Percentiles rank a stretch among this genome's conserved stretches.
These are phyloP conservation scores for Schizothecium vesticola DNA, from an alignment of 495 filamentous ascomycete species.

Conservation along the genomic window DNA sequence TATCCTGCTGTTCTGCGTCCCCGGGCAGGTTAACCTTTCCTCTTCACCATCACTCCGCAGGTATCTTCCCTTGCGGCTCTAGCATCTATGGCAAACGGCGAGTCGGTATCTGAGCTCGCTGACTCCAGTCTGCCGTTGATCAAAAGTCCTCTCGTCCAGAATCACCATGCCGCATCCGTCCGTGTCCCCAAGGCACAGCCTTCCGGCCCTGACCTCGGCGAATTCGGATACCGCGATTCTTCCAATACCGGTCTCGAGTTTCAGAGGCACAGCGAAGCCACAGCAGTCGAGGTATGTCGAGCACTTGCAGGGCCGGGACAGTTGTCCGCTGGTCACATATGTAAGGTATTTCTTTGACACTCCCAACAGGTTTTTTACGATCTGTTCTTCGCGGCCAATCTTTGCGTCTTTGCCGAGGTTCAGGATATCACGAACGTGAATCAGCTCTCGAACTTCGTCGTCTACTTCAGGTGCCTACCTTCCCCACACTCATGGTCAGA, in stretches of 20 bases:
- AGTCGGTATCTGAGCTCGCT: background rate
- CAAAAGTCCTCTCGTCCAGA: background rate
- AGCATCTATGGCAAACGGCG: background rate
- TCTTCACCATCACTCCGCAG: too few relatives aligned
- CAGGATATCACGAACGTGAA: conserved; percentile 45
- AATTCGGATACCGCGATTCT: conserved; percentile 1
- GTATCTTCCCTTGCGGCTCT: too few relatives aligned
- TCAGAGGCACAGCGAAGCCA: conserved; percentile 1
- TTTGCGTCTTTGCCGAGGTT: conserved; percentile 56
- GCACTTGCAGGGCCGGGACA: too few relatives aligned
- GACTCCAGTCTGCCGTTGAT: background rate
- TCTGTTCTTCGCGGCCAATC: conserved; percentile 64
- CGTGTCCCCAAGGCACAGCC: background rate
- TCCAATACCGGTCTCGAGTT: background rate
- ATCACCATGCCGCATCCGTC: background rate
- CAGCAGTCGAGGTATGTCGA: conserved; percentile 20
- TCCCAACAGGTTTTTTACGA: conserved; percentile 53
- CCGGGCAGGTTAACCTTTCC: too few relatives aligned
- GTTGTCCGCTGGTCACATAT: too few relatives aligned
- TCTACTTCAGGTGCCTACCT: conserved; percentile 49
- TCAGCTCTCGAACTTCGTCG: conserved; percentile 45
- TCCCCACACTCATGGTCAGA: conserved; percentile 16
- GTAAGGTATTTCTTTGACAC: too few relatives aligned
- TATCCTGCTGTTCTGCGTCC: too few relatives aligned
- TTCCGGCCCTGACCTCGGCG: background rate